These are phyloP conservation scores for Eucalyptus globulus DNA, from an alignment of 345 rosid genomes.

Conservation along the genomic window DNA sequence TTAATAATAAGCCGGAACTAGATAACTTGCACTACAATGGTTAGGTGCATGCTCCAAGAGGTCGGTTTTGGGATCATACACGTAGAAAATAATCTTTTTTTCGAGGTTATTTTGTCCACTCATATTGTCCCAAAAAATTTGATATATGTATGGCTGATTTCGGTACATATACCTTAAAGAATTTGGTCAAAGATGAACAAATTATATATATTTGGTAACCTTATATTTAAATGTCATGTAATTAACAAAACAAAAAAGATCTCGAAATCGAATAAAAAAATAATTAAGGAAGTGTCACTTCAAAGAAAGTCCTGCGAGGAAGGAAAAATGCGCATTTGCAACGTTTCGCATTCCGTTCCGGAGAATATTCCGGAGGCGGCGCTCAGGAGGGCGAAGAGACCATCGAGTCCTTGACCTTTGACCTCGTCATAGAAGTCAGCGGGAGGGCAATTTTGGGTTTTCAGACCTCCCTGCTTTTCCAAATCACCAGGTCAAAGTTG, in stretches of 20 bases:
- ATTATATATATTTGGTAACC: neutral
- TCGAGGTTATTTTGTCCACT: neutral
- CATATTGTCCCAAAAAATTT: neutral
- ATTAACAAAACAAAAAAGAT: neutral
- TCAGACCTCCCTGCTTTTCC: neutral
- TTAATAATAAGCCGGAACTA: neutral
- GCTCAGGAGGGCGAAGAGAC: neutral
- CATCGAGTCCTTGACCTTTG: neutral
- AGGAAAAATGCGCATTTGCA: neutral
- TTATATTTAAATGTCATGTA: neutral
- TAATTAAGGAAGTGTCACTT: neutral
- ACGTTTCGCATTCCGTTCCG: neutral
- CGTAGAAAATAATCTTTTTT: neutral
- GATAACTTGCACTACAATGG: neutral
- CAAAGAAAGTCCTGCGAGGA: neutral
- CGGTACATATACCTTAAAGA: neutral
- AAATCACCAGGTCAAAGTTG: neutral
- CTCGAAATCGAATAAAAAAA: neutral
- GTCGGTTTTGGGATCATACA: neutral
- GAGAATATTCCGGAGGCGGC: neutral
- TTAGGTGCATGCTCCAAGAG: too few species aligned
- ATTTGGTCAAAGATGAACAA: neutral
- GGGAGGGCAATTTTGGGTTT: neutral
- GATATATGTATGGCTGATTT: too few species aligned
- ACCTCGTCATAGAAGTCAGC: accelerated